Conservation (phyloP, 129 eudicot genomes). For the Heracleum sosnowskyi region DNA sequence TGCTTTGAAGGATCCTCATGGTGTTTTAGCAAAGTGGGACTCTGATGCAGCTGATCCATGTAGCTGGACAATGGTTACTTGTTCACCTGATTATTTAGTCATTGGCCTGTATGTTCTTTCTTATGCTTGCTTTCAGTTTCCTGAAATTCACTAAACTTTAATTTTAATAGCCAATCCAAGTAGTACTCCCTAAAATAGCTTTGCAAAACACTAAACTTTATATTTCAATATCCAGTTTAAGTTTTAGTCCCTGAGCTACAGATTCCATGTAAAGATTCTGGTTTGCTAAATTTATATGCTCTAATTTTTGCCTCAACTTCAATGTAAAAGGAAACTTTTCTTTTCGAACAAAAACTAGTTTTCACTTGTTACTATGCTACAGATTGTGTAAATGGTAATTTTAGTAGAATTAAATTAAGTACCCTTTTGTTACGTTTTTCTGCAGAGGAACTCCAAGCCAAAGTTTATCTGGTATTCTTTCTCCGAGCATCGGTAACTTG, state of each 20-base stretch:
- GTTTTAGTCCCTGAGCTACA: background rate
- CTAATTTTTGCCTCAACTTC: background rate
- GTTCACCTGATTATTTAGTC: conserved; percentile 51
- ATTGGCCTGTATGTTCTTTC: conserved; percentile 54
- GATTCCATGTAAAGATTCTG: background rate
- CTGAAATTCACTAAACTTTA: background rate
- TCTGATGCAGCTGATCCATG: conserved; percentile 73
- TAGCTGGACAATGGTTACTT: conserved; percentile 74
- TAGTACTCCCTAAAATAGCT: background rate
- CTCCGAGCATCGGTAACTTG: conserved; percentile 78
- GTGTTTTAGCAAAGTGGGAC: conserved; percentile 61
- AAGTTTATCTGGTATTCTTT: conserved; percentile 67
- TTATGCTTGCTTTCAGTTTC: background rate
- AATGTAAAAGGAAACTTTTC: background rate
- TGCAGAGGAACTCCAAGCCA: conserved; percentile 95
- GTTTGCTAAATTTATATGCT: background rate
- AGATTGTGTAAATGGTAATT: background rate
- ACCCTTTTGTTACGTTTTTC: background rate
- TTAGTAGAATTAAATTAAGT: background rate
- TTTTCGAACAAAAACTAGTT: background rate
- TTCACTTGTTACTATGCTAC: background rate
- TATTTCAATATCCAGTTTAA: background rate
- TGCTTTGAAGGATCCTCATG: conserved; percentile 56
- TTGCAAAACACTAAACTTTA: background rate
- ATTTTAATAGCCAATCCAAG: background rate